Percentiles rank a stretch among this genome's conserved stretches.
Evolutionary conservation across 2,329 filamentous ascomycete species (phyloP).

Genomic region (Albophoma yamanashiensis): DNA sequence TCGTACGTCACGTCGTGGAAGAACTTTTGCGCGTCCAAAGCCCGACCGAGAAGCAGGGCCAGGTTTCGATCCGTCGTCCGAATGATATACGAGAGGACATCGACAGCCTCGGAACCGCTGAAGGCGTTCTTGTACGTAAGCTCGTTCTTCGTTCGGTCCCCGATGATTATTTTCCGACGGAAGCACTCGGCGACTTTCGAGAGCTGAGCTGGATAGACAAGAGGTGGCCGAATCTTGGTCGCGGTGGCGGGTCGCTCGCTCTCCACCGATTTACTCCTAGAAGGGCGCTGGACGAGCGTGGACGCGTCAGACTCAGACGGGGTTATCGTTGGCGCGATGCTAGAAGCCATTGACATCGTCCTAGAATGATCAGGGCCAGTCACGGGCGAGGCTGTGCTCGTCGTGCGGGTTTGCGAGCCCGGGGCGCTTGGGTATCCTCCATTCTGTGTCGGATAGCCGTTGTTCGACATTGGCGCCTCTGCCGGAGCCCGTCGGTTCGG

Average conservation of each 20-base stretch:
- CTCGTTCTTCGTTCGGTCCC: constrained; percentile 91
- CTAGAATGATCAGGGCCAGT: constrained; percentile 39
- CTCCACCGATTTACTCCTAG: constrained; percentile 44
- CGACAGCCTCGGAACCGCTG: constrained; percentile 88
- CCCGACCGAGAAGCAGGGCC: constrained; percentile 79
- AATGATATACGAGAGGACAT: constrained; percentile 92
- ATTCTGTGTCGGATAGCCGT: constrained; percentile 23
- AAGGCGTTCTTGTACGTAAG: constrained; percentile 96
- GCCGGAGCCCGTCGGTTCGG: constrained; percentile 51
- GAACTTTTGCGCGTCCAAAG: constrained; percentile 94
- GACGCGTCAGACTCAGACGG: constrained; percentile 45
- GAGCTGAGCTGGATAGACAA: constrained; percentile 88
- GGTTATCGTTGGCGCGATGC: constrained; percentile 58
- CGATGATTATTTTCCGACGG: constrained; percentile 73
- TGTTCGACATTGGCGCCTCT: constrained; percentile 25
- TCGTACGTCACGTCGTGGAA: constrained; percentile 99
- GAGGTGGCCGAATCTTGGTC: constrained; percentile 57
- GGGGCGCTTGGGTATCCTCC: constrained; percentile 33
- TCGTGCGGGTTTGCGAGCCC: constrained; percentile 46
- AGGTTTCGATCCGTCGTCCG: constrained; percentile 93
- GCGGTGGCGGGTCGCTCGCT: constrained; percentile 46
- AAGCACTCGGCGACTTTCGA: constrained; percentile 93
- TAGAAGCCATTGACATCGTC: constrained; percentile 91
- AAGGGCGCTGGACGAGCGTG: constrained; percentile 43
- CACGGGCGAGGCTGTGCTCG: constrained; percentile 49